phyloP scores from a whole-genome alignment of 306 rosid genomes.

The Comarum palustre region DNA sequence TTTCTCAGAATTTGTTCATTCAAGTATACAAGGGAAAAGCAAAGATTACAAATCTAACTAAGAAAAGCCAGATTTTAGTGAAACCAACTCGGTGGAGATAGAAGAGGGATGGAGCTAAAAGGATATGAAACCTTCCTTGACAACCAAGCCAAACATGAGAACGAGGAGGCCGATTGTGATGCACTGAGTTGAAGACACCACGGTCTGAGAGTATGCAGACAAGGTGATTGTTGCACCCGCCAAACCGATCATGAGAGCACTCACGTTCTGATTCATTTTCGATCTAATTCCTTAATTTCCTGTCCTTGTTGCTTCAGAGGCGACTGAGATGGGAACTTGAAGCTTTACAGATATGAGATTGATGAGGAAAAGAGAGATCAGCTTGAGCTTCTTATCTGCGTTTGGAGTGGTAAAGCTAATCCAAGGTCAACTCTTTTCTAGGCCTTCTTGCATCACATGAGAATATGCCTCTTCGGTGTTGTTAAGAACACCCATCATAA shows the following conservation, averaged over 20 bases:
- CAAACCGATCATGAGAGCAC: slow-evolving; percentile 56
- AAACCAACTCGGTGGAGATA: background rate
- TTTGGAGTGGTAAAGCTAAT: slow-evolving; percentile 8
- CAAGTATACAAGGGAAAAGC: background rate
- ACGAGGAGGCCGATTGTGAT: slow-evolving; percentile 64
- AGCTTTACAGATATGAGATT: background rate
- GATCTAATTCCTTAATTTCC: background rate
- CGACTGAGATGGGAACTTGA: background rate
- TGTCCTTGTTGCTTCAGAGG: background rate
- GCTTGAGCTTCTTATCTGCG: background rate
- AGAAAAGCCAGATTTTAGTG: background rate
- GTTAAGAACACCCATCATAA: too few relatives aligned
- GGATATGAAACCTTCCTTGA: slow-evolving; percentile 72
- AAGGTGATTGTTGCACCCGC: slow-evolving; percentile 70
- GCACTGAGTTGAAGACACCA: slow-evolving; percentile 53
- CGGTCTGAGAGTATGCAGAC: slow-evolving; percentile 60
- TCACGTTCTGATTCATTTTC: slow-evolving; percentile 52
- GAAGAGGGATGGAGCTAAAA: slow-evolving; percentile 15
- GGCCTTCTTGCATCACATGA: slow-evolving; percentile 2
- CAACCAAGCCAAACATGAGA: slow-evolving; percentile 62
- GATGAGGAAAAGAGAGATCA: background rate
- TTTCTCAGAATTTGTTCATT: background rate
- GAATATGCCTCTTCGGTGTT: background rate
- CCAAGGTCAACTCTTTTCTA: slow-evolving; percentile 17
- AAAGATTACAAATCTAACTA: too few relatives aligned